phyloP scores from a whole-genome alignment of 305 asterid genomes.

The Fraxinus latifolia region DNA sequence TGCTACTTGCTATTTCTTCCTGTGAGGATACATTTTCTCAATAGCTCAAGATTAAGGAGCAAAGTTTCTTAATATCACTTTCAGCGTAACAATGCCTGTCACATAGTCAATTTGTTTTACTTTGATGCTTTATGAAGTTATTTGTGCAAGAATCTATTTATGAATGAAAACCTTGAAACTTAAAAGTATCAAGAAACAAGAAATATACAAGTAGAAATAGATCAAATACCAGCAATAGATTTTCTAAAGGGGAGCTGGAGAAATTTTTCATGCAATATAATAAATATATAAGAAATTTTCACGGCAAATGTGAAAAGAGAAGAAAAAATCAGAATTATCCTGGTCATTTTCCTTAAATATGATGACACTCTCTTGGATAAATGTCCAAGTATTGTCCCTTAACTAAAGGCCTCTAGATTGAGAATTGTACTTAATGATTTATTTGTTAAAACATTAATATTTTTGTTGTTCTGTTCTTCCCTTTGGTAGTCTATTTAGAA shows the following conservation, averaged over 20 bases:
- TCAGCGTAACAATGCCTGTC: neutral
- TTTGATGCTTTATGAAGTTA: neutral
- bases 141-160: neutral
- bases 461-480: neutral
- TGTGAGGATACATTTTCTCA: neutral
- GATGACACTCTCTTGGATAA: neutral
- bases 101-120: neutral
- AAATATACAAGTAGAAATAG: neutral
- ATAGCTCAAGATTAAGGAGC: neutral
- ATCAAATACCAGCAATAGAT: neutral
- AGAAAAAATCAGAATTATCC: neutral
- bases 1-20: neutral
- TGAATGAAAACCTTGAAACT: neutral
- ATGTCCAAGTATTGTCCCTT: neutral
- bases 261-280: neutral
- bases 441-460: neutral
- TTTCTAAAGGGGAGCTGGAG: neutral
- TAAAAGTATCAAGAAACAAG: neutral
- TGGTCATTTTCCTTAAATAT: neutral
- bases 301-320: neutral
- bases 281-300: neutral
- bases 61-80: neutral
- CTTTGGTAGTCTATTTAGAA: neutral
- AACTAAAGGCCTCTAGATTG: neutral
- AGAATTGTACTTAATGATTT: neutral